These are phyloP conservation scores for Myxozyma geophila DNA, from an alignment of 805 yeast species.

Conservation along the genomic window DNA sequence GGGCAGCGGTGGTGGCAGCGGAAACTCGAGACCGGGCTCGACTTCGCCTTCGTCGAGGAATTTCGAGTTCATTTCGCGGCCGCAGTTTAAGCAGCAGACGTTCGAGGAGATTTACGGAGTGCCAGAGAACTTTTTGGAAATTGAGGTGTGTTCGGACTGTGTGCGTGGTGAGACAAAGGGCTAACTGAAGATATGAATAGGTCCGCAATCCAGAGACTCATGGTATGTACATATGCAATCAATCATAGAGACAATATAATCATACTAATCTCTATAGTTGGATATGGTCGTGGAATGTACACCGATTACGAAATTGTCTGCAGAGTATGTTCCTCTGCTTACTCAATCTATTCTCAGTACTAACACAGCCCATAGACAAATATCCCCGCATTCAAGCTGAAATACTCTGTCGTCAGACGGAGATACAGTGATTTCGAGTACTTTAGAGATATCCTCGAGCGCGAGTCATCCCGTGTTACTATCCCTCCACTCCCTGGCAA, in stretches of 20 bases:
- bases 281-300: conserved; percentile 63
- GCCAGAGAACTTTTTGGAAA: conserved; percentile 91
- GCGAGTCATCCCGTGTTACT: conserved; percentile 76
- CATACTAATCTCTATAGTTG: conserved; percentile 20
- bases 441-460: conserved; percentile 72
- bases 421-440: conserved; percentile 88
- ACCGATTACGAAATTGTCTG: conserved; percentile 93
- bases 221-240: conserved; percentile 42
- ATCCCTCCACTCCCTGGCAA: conserved; percentile 94
- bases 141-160: conserved; percentile 61
- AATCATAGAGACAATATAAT: neutral
- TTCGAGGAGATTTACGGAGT: conserved; percentile 87
- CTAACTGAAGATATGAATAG: conserved; percentile 38
- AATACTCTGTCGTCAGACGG: conserved; percentile 72
- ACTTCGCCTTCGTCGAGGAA: conserved; percentile 23
- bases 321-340: conserved; percentile 48
- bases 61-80: conserved; percentile 41
- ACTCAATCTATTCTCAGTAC: neutral
- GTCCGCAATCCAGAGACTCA: conserved; percentile 78
- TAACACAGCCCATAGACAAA: conserved; percentile 57
- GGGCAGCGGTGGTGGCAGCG: neutral
- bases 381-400: conserved; percentile 79
- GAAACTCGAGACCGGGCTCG: conserved; percentile 14
- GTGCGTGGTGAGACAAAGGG: neutral
- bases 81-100: conserved; percentile 59